phyloP scores from a whole-genome alignment of 2,329 filamentous ascomycete genomes.

The Pseudomassariella vexata region DNA sequence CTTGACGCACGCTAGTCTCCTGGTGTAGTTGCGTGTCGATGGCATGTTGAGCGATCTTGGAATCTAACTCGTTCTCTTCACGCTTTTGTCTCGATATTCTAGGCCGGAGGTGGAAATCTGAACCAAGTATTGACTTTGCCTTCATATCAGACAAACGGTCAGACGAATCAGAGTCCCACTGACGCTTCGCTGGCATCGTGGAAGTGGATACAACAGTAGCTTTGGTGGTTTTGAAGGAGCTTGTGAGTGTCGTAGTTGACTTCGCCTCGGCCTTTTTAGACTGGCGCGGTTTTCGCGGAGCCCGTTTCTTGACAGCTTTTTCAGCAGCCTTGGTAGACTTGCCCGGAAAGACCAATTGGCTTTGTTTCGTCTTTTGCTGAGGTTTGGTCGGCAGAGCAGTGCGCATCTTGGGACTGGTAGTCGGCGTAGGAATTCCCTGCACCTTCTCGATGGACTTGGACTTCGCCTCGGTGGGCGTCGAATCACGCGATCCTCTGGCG shows the following conservation, averaged over 20 bases:
- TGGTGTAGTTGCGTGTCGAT: constrained; percentile 9
- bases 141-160: neutral
- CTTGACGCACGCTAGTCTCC: constrained; percentile 5
- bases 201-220: constrained; percentile 9
- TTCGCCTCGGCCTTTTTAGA: constrained; percentile 38
- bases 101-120: constrained; percentile 7
- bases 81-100: constrained; percentile 1
- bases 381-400: constrained; percentile 34
- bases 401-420: constrained; percentile 46
- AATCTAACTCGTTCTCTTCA: neutral
- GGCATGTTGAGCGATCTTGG: constrained; percentile 6
- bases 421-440: constrained; percentile 52
- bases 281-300: constrained; percentile 29
- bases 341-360: constrained; percentile 39
- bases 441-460: constrained; percentile 34
- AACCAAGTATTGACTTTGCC: constrained; percentile 1
- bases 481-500: constrained; percentile 18
- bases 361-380: constrained; percentile 38
- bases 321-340: constrained; percentile 17
- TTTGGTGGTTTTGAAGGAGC: constrained; percentile 23
- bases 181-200: constrained; percentile 21
- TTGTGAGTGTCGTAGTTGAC: constrained; percentile 21
- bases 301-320: constrained; percentile 26
- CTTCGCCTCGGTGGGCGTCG: constrained; percentile 24
- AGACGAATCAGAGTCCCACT: constrained; percentile 12